A percentile compares a stretch with the other conserved stretches of the same genome.
phyloP scores from a whole-genome alignment of 441 rosid species.

The Croton laevigatus region DNA sequence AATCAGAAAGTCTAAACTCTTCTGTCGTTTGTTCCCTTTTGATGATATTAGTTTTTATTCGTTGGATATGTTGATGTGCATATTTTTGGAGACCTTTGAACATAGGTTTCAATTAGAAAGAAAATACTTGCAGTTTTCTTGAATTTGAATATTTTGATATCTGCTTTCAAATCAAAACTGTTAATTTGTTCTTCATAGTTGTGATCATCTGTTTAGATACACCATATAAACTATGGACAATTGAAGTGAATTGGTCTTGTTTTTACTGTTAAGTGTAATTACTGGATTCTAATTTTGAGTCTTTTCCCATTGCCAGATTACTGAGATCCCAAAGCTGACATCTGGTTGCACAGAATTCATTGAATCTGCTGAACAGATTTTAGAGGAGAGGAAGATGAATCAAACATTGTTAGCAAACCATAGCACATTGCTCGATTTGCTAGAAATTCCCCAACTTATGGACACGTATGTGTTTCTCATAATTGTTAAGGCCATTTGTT shows the following conservation, averaged over 20 bases:
- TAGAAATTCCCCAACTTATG: conserved; percentile 99
- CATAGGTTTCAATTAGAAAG: background rate
- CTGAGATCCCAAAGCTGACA: conserved; percentile 70
- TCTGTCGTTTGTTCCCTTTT: background rate
- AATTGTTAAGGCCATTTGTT: conserved; percentile 10
- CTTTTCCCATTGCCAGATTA: conserved; percentile 46
- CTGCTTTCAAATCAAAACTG: background rate
- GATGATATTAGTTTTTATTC: background rate
- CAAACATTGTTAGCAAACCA: conserved; percentile 82
- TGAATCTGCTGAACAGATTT: conserved; percentile 77
- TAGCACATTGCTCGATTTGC: conserved; percentile 90
- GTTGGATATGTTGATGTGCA: background rate
- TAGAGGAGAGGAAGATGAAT: conserved; percentile 95
- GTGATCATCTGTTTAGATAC: background rate
- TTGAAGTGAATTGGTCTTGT: background rate
- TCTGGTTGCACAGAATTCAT: conserved; percentile 87
- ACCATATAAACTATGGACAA: background rate
- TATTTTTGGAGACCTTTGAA: background rate
- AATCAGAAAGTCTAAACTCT: background rate
- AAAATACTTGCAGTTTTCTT: background rate
- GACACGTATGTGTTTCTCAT: conserved; percentile 69
- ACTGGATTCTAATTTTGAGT: background rate
- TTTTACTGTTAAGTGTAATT: background rate
- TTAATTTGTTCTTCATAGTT: background rate
- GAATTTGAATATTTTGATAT: background rate